Evolutionary conservation across 257 asterid genomes (phyloP).

Genomic region (Anisodus tanguticus): DNA sequence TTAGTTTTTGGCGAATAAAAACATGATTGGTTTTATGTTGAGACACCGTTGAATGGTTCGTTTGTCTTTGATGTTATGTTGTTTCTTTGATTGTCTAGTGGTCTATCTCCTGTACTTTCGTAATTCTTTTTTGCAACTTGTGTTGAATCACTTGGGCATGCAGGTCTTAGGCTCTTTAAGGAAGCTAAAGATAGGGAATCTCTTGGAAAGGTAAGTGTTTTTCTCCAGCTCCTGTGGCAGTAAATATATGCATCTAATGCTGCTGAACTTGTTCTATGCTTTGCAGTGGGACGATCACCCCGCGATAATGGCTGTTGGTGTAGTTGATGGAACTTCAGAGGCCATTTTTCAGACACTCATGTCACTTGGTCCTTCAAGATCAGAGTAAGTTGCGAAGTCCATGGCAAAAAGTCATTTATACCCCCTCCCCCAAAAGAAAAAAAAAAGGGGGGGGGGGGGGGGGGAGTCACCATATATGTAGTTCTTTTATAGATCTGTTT

Average conservation of each 20-base stretch:
- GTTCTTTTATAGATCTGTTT: neutral
- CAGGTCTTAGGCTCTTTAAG: conserved; percentile 94
- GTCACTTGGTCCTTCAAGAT: conserved; percentile 97
- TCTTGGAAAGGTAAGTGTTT: conserved; percentile 58
- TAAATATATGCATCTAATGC: conserved; percentile 11
- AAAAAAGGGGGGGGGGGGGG: neutral
- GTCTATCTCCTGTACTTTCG: neutral
- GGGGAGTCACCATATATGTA: neutral
- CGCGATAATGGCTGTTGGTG: conserved; percentile 98
- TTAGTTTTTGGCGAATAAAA: neutral
- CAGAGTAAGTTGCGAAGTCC: conserved; percentile 67
- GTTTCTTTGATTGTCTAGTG: conserved; percentile 19
- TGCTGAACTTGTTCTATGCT: conserved; percentile 31
- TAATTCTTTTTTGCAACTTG: conserved; percentile 23
- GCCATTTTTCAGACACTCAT: conserved; percentile 90
- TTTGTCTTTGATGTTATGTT: neutral
- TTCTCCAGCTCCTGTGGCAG: conserved; percentile 23
- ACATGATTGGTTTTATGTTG: neutral
- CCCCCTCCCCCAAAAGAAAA: neutral
- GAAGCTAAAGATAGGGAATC: conserved; percentile 89
- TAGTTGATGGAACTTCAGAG: conserved; percentile 86
- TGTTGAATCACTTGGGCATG: conserved; percentile 31
- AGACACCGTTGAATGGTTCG: neutral
- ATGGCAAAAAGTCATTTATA: neutral
- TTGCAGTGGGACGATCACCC: conserved; percentile 81